A percentile compares a stretch with the other conserved stretches of the same genome.
Evolutionary conservation across 441 rosid genomes (phyloP).

Genomic region (Populus tomentosa): DNA sequence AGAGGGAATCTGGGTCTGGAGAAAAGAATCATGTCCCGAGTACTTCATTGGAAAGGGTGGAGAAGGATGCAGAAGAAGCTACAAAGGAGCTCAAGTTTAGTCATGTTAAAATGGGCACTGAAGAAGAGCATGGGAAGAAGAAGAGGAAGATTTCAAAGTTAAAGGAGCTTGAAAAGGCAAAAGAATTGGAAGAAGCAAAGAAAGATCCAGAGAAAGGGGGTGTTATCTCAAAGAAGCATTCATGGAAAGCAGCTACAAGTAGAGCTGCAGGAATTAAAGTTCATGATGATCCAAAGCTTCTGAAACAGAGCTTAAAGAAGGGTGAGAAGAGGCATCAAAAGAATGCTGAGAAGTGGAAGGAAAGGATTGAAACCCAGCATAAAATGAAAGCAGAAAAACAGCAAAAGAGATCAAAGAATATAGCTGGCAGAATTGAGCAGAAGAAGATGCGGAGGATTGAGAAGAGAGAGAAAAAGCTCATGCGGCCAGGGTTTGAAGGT

Average conservation of each 20-base stretch:
- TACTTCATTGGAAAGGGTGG: slow-evolving; percentile 35
- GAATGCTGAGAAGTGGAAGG: slow-evolving; percentile 80
- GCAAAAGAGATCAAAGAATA: slow-evolving; percentile 65
- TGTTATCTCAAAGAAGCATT: slow-evolving; percentile 44
- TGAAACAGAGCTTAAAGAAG: slow-evolving; percentile 69
- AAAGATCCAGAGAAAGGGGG: slow-evolving; percentile 62
- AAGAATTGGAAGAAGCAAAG: slow-evolving; percentile 41
- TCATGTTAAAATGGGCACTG: slow-evolving; percentile 62
- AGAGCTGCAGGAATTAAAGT: slow-evolving; percentile 79
- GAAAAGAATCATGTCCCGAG: slow-evolving; percentile 18
- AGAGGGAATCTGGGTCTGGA: slow-evolving; percentile 42
- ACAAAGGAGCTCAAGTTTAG: slow-evolving; percentile 62
- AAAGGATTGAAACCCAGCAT: slow-evolving; percentile 49
- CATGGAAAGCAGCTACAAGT: slow-evolving; percentile 65
- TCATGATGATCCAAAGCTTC: slow-evolving; percentile 69
- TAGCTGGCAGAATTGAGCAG: slow-evolving; percentile 55
- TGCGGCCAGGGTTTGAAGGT: slow-evolving; percentile 85
- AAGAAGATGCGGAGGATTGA: slow-evolving; percentile 70
- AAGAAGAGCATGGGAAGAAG: slow-evolving; percentile 36
- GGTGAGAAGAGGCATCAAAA: slow-evolving; percentile 62
- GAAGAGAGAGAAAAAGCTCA: slow-evolving; percentile 81
- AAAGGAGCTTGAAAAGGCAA: slow-evolving; percentile 48
- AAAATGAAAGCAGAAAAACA: slow-evolving; percentile 68
- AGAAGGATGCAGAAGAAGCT: slow-evolving; percentile 59
- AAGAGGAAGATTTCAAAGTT: slow-evolving; percentile 43